A percentile compares a stretch with the other conserved stretches of the same genome.
Evolutionary conservation across 371 early-diverging fungal species (phyloP).

Genomic region (Nematocida sp.): DNA sequence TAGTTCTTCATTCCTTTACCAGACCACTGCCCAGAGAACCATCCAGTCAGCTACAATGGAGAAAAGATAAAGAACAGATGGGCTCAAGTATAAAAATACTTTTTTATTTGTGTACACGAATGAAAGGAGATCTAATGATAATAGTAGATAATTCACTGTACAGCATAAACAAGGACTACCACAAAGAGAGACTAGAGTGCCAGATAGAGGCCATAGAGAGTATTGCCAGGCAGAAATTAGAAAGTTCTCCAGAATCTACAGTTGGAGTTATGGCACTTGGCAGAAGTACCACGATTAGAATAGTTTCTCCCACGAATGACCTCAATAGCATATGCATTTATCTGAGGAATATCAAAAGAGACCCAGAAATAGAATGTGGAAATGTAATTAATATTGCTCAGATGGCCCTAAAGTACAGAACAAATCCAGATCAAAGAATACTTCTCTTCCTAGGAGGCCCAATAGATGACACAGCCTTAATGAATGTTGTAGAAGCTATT

Average conservation of each 20-base stretch:
- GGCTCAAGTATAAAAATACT: too few relatives aligned
- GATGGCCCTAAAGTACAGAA: slow-evolving; percentile 48
- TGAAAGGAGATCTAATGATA: slow-evolving; percentile 47
- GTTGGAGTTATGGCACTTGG: slow-evolving; percentile 44
- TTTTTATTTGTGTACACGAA: too few relatives aligned
- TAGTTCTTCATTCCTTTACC: slow-evolving; percentile 6
- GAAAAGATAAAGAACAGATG: too few relatives aligned
- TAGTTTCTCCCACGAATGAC: slow-evolving; percentile 39
- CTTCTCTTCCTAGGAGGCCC: slow-evolving; percentile 35
- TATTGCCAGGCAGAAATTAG: not conserved
- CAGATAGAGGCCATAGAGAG: slow-evolving; percentile 37
- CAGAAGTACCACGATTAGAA: slow-evolving; percentile 18
- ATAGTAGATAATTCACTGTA: slow-evolving; percentile 48
- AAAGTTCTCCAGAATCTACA: slow-evolving; percentile 16
- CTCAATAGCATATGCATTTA: slow-evolving; percentile 31
- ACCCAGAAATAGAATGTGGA: slow-evolving; percentile 16
- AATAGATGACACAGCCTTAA: slow-evolving; percentile 21
- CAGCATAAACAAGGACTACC: slow-evolving; percentile 49
- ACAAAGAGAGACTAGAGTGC: slow-evolving; percentile 24
- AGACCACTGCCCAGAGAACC: too few relatives aligned
- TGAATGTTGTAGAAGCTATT: slow-evolving; percentile 72
- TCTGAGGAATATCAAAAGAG: slow-evolving; percentile 16
- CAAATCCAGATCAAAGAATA: slow-evolving; percentile 34
- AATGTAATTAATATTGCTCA: slow-evolving; percentile 12
- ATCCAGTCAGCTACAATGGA: too few relatives aligned